Evolutionary conservation across 345 rosid species (phyloP).

Genomic region (Linum lewisii): DNA sequence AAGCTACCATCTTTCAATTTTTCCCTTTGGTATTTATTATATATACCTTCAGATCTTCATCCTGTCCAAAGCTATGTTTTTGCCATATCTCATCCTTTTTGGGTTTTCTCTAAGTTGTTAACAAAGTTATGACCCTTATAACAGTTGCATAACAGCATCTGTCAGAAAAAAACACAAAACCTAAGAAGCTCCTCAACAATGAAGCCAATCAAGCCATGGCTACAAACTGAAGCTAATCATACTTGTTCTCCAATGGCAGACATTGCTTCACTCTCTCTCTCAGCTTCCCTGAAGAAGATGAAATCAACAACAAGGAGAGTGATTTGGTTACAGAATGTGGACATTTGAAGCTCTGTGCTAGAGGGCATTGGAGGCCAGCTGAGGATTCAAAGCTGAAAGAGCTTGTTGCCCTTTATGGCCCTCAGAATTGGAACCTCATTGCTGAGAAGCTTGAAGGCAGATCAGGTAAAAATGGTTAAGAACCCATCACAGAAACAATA

Average conservation of each 20-base stretch:
- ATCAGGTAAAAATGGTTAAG: constrained; percentile 84
- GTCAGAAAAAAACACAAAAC: constrained; percentile 22
- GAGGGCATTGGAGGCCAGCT: constrained; percentile 97
- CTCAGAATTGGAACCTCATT: constrained; percentile 97
- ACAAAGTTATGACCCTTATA: constrained; percentile 17
- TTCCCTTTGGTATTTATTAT: neutral
- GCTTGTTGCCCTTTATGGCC: constrained; percentile 86
- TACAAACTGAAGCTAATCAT: constrained; percentile 13
- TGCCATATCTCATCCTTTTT: constrained; percentile 3
- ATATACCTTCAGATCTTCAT: neutral
- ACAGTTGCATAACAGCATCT: constrained; percentile 40
- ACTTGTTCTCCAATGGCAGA: constrained; percentile 20
- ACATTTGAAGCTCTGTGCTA: constrained; percentile 69
- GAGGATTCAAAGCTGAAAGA: constrained; percentile 90
- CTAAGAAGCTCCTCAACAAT: constrained; percentile 1
- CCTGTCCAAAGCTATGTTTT: constrained; percentile 1
- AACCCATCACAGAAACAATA: neutral
- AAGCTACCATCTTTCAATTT: neutral
- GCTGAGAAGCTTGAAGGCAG: constrained; percentile 90
- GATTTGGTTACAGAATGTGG: constrained; percentile 25
- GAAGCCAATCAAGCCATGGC: constrained; percentile 28
- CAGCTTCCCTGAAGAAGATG: constrained; percentile 16
- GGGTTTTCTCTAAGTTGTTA: too few species aligned
- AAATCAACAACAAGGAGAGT: constrained; percentile 25
- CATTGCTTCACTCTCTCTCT: constrained; percentile 41